phyloP scores from a whole-genome alignment of 129 eudicot species.

The Helichrysum umbraculigerum region DNA sequence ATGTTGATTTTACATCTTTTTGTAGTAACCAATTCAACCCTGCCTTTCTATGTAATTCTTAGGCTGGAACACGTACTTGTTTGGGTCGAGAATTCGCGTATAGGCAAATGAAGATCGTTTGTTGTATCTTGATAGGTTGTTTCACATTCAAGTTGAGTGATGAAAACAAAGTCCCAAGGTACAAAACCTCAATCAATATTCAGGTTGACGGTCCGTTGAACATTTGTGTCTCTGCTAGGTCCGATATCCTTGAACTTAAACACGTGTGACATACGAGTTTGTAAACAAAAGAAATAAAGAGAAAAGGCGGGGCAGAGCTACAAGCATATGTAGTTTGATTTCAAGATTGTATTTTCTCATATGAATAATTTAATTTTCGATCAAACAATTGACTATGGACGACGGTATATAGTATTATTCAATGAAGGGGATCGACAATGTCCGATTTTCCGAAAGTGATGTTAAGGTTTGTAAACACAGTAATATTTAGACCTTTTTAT shows the following conservation, averaged over 20 bases:
- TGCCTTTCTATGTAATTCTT: neutral
- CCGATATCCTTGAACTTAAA: neutral
- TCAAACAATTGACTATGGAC: too few species aligned
- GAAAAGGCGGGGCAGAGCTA: too few species aligned
- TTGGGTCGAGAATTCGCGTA: conserved; percentile 72
- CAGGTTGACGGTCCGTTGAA: conserved; percentile 57
- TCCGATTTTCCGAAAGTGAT: too few species aligned
- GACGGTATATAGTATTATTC: too few species aligned
- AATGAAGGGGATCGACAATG: too few species aligned
- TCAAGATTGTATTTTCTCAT: too few species aligned
- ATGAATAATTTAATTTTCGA: too few species aligned
- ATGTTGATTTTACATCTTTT: neutral
- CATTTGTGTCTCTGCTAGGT: conserved; percentile 42
- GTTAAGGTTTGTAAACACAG: too few species aligned
- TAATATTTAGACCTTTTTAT: too few species aligned
- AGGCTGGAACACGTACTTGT: conserved; percentile 74
- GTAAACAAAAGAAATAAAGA: too few species aligned
- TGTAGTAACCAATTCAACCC: neutral
- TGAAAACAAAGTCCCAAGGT: conserved; percentile 40
- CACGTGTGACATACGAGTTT: too few species aligned
- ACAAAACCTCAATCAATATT: conserved; percentile 59
- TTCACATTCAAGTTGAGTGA: conserved; percentile 52
- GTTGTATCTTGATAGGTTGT: conserved; percentile 45
- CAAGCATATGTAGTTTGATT: too few species aligned
- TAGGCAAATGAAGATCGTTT: conserved; percentile 64